Percentiles rank a stretch among this genome's conserved stretches.
These are phyloP conservation scores for Pythium dissimile DNA, from an alignment of 352 stramenopile genomes.

Conservation along the genomic window DNA sequence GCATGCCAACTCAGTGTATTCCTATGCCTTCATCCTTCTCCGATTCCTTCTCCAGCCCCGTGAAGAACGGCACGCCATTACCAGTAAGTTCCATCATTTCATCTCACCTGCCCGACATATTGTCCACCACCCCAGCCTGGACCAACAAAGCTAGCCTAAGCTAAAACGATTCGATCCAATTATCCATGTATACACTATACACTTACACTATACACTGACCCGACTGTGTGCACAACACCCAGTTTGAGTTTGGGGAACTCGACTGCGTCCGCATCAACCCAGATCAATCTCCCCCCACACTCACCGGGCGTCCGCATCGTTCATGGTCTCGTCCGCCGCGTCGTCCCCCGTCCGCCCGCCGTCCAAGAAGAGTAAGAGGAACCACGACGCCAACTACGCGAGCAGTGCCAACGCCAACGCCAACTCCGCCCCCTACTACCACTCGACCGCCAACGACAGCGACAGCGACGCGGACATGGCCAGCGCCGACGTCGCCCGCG, in stretches of 20 bases:
- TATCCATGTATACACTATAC: background rate
- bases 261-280: background rate
- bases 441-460: no score
- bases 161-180: background rate
- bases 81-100: no score
- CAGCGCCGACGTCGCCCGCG: constrained; percentile 13
- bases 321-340: constrained; percentile 16
- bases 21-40: no score
- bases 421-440: no score
- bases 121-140: no score
- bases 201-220: background rate
- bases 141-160: background rate
- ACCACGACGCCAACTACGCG: constrained; percentile 3
- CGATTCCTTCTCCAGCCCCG: no score
- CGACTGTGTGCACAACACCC: background rate
- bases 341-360: constrained; percentile 14
- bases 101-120: no score
- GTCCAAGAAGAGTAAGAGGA: constrained; percentile 21
- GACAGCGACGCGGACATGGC: background rate
- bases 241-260: background rate
- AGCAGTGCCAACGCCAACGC: background rate
- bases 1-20: no score
- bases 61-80: no score
- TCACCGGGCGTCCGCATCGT: background rate
- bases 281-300: background rate